Conservation (phyloP, 345 rosid species). For the Populus alba region DNA sequence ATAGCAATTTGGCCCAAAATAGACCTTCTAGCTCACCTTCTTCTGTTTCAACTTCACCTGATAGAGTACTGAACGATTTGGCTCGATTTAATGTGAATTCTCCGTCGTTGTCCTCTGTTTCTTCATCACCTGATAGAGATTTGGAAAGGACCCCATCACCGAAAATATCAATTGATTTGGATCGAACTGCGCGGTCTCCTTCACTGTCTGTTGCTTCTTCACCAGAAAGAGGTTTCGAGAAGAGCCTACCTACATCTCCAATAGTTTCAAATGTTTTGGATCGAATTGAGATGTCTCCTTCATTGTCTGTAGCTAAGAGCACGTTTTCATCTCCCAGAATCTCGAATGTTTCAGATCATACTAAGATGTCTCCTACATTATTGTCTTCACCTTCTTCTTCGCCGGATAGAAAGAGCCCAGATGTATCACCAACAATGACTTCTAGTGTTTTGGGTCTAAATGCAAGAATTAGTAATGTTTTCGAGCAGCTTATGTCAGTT, state of each 20-base stretch:
- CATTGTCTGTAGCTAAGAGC: slow-evolving; percentile 34
- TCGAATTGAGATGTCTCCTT: slow-evolving; percentile 34
- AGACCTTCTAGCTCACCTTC: not conserved
- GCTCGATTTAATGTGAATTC: slow-evolving; percentile 13
- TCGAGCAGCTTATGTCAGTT: slow-evolving; percentile 27
- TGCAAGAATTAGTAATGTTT: slow-evolving; percentile 24
- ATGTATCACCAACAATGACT: slow-evolving; percentile 29
- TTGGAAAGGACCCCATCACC: slow-evolving; percentile 7
- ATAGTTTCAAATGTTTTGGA: slow-evolving; percentile 28
- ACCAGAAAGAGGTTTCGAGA: slow-evolving; percentile 38
- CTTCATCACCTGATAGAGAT: not conserved
- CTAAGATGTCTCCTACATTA: slow-evolving; percentile 32
- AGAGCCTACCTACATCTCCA: slow-evolving; percentile 18
- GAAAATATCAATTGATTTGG: slow-evolving; percentile 12
- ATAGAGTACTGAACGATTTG: not conserved
- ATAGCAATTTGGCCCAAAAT: not conserved
- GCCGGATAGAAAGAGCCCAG: slow-evolving; percentile 39
- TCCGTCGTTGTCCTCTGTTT: slow-evolving; percentile 14
- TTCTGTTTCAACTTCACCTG: not conserved
- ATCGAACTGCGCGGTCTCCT: slow-evolving; percentile 40
- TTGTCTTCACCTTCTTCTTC: slow-evolving; percentile 47
- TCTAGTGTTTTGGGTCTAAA: slow-evolving; percentile 29
- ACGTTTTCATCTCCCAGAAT: slow-evolving; percentile 51
- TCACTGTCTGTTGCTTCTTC: slow-evolving; percentile 45
- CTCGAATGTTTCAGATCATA: slow-evolving; percentile 31